These are phyloP conservation scores for Globisporangium lucens DNA, from an alignment of 352 stramenopile species.

Conservation along the genomic window DNA sequence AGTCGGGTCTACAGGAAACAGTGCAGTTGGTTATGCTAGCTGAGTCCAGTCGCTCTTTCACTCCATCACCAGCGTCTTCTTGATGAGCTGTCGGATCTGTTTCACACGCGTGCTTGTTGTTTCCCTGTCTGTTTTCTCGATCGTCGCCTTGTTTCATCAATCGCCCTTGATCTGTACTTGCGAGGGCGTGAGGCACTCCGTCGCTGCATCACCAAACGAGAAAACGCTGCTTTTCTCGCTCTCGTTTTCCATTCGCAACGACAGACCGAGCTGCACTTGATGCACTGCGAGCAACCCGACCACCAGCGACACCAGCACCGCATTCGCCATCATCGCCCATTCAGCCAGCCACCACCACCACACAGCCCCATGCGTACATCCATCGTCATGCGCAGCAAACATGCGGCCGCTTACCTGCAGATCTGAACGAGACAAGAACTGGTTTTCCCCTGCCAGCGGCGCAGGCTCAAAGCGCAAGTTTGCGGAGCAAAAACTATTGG, in stretches of 20 bases:
- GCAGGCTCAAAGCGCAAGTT: slow-evolving; percentile 18
- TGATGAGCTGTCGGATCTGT: neutral
- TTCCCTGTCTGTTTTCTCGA: neutral
- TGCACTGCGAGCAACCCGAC: neutral
- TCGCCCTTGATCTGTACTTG: neutral
- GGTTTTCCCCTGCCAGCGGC: slow-evolving; percentile 21
- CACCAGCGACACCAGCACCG: neutral
- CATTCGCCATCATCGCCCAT: neutral
- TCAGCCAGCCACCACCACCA: neutral
- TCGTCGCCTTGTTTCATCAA: neutral
- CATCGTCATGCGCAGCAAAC: neutral
- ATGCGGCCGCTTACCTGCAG: slow-evolving; percentile 50
- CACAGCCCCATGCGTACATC: neutral
- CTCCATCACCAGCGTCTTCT: neutral
- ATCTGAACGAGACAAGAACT: slow-evolving; percentile 85
- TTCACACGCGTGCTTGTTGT: neutral
- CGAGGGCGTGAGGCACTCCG: neutral
- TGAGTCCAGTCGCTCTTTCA: neutral
- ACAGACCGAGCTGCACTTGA: neutral
- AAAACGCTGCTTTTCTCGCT: neutral
- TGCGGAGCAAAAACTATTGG: slow-evolving; percentile 69
- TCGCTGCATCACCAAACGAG: neutral
- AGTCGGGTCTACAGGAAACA: too few species aligned
- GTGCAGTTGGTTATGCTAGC: neutral
- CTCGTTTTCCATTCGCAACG: neutral